Percentiles rank a stretch among this genome's conserved stretches.
Conservation (phyloP, 495 filamentous ascomycete genomes). For the Aspergillus sclerotiicarbonarius region DNA sequence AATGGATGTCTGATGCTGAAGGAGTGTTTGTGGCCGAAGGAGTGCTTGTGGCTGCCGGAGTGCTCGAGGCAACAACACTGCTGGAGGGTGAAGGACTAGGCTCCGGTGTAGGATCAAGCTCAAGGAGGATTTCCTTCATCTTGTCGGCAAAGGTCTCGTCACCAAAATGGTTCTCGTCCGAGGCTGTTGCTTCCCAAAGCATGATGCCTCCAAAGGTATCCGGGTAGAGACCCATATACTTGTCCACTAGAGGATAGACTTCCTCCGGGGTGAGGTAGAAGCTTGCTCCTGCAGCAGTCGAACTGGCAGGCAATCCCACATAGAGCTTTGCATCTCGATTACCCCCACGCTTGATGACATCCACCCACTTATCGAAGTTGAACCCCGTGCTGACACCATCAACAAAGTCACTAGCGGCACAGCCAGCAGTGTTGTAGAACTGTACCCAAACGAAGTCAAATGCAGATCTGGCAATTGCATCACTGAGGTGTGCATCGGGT, state of each 20-base stretch:
- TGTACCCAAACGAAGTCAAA: slow-evolving; percentile 70
- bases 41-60: slow-evolving; percentile 1
- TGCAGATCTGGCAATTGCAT: slow-evolving; percentile 44
- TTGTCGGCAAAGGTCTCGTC: slow-evolving; percentile 42
- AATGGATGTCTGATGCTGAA: background rate
- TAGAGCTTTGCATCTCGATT: slow-evolving; percentile 63
- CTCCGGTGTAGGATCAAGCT: slow-evolving; percentile 23
- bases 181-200: slow-evolving; percentile 67
- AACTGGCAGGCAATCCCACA: slow-evolving; percentile 59
- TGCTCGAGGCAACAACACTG: slow-evolving; percentile 2
- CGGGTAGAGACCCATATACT: slow-evolving; percentile 49
- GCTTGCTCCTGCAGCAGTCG: slow-evolving; percentile 24
- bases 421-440: slow-evolving; percentile 64
- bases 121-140: slow-evolving; percentile 43
- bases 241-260: slow-evolving; percentile 45
- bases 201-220: slow-evolving; percentile 66
- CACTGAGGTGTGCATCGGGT: slow-evolving; percentile 56
- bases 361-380: slow-evolving; percentile 65
- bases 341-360: slow-evolving; percentile 53
- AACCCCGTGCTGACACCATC: slow-evolving; percentile 48
- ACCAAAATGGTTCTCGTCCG: slow-evolving; percentile 45
- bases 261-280: slow-evolving; percentile 51
- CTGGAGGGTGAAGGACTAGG: background rate
- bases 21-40: background rate
- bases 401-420: slow-evolving; percentile 50